Percentiles rank a stretch among this genome's conserved stretches.
Evolutionary conservation across 73 alveolate species (phyloP).

Genomic region (Paramecium sonneborni): DNA sequence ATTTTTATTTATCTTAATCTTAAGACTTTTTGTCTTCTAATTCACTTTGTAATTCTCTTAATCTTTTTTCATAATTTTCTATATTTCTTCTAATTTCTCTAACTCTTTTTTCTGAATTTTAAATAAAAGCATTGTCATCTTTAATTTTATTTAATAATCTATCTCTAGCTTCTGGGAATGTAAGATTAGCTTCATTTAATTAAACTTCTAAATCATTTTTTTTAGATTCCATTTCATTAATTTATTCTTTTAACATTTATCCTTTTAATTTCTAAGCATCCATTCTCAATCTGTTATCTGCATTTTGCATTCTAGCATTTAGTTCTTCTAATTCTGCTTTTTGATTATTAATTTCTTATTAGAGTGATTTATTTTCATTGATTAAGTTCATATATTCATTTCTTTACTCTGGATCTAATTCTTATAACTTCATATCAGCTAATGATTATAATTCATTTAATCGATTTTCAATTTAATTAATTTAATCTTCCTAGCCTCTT

Average conservation of each 20-base stretch:
- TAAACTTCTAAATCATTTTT: conserved; percentile 96
- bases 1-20: conserved; percentile 86
- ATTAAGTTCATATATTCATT: conserved; percentile 86
- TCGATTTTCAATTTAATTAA: conserved; percentile 80
- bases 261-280: conserved; percentile 94
- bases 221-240: conserved; percentile 76
- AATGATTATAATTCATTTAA: conserved; percentile 83
- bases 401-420: conserved; percentile 94
- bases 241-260: conserved; percentile 90
- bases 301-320: conserved; percentile 83
- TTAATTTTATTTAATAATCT: conserved; percentile 88
- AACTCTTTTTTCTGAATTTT: conserved; percentile 90
- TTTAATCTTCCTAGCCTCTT: conserved; percentile 87
- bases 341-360: conserved; percentile 76
- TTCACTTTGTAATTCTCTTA: conserved; percentile 90
- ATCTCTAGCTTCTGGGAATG: conserved; percentile 96
- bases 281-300: conserved; percentile 86
- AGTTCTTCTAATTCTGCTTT: conserved; percentile 89
- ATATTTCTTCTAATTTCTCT: conserved; percentile 87
- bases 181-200: conserved; percentile 92
- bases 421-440: conserved; percentile 88
- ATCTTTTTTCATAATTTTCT: conserved; percentile 89
- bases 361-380: conserved; percentile 85
- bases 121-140: conserved; percentile 90
- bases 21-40: conserved; percentile 79